Evolutionary conservation across 2,329 filamentous ascomycete genomes (phyloP), one percentile per base, ranked within the genome.

Genomic region (Colletotrichum horii): DNA sequence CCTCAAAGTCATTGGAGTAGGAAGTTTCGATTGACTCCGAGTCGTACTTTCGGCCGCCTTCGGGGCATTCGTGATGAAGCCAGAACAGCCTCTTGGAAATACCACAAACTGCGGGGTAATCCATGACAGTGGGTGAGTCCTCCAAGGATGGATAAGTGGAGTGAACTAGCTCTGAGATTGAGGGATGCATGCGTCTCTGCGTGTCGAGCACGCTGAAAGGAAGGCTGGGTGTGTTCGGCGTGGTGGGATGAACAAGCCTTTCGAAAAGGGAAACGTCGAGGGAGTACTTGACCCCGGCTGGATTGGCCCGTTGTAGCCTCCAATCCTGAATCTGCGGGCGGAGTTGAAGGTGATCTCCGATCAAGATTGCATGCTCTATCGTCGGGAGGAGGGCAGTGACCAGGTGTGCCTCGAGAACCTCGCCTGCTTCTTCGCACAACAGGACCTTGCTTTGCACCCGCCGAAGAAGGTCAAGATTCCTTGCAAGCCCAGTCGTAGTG

Each of bases 391-490:
- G 80, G 0, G 92, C 88, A 0, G 91, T 90, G 2, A 94, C 80
- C 4, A 90, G 84, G 74, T 94, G 92, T 0, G 90, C 86, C 80
- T 95, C 93, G 36, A 94, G 84, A 0, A 94, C 90, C 76, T 95
- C 93, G 0, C 89, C 93, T 3, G 93, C 93, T 79, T 95, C 93
- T 80, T 95, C 93, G 38, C 91, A 93, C 1, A 94, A 80, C 19
- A 94, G 81, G 0, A 93, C 88, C 75, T 93, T 93, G 36, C 85
- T 83, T 8, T 83, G 79, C 3, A 93, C 75, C 9, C 86, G 85
- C 9, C 87, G 85, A 0, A 94, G 83, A 2, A 90, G 77, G 0
- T 85, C 81, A 0, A 91, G 81, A 19, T 90, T 88, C 24, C 84
- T 83, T 0, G 92, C 91, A 3, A 93, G 83, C 0, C 91, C 91